Base-by-base conservation (phyloP, 805 yeast genomes). In the Metschnikowia amazonensis region DNA sequence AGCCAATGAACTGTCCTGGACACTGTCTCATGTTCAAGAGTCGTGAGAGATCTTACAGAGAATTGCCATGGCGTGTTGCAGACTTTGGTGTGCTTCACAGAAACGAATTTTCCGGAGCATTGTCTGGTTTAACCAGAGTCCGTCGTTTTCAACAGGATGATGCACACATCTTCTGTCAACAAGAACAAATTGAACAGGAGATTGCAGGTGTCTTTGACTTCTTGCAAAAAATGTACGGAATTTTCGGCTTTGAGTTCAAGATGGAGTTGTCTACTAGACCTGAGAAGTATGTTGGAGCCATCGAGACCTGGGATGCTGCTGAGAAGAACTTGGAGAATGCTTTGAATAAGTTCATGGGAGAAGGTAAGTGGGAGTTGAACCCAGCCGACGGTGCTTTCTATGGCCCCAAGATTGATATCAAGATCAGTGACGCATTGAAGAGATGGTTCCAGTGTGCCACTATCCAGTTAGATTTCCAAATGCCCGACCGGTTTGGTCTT, bases 371-470 rank as follows among this genome's bases (percentile, higher is more conserved):
- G 98, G 96, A 87, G 70, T 66, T 94, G 55, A 94, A 94, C 70
- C 88, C 89, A 43, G 98, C 96, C 62, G 99, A 94, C 69, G 99
- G 99, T 74, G 99, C 95, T 36, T 86, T 86, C 78, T 86, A 86
- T 64, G 95, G 95, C 60, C 95, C 95, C 62, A 92, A 92, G 82
- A 94, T 92, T 65, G 99, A 92, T 73, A 88, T 94, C 62, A 84
- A 84, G 86, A 87, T 94, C 61, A 81, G 90, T 55, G 99, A 94
- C 68, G 96, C 97, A 38, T 77, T 89, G 65, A 81, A 80, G 64
- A 86, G 97, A 83, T 89, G 96, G 95, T 94, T 87, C 74, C 99
- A 94, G 74, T 92, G 98, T 79, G 99, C 99, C 51, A 94, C 99
- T 46, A 87, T 94, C 66, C 99, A 94, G 76, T 80, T 94, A 64